Evolutionary conservation across 1,284 basidiomycete genomes (phyloP), one percentile per base, ranked within the genome.

Genomic region (Microbotryum intermedium): DNA sequence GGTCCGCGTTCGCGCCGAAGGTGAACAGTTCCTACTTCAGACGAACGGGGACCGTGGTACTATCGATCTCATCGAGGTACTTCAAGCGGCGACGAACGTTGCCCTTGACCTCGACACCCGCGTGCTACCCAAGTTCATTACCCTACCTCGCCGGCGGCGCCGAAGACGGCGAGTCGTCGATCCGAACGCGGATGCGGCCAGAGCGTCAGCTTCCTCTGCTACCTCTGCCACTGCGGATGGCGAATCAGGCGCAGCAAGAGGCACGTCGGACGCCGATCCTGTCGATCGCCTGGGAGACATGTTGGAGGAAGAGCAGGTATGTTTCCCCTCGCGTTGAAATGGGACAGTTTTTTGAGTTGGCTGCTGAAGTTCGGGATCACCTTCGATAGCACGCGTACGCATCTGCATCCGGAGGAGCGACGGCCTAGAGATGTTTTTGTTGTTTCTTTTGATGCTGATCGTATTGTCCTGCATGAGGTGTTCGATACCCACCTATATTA

Each of bases 11-110:
- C 78, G 95, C 59, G 80, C 90, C 69, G 91, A 94, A 73, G 93
- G 93, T 16, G 90, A 98, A 78, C 94, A 98, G 77, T 98, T 98
- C 75, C 78, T 98, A 72, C 73, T 98, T 65, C 95, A 98, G 77
- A 89, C 90, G 3, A 83, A 82, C 56, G 87, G 89, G 73, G 86
- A 93, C 50, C 81, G 83, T 43, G 84, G 85, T 50, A 90, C 95
- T 10, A 89, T 98, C 49, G 84, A 89, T 67, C 94, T 93, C 90
- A 94, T 98, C 69, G 94, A 98, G 84, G 92, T 69, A 16, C 80
- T 97, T 58, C 93, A 97, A 77, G 87, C 92, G 45, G 88, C 90
- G 1, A 86, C 89, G n/a, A 95, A 95, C 74, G 85, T 97, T 51
- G 81, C 91, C 3, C 77, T 93, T 58, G 95, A 98, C 75, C 77